Evolutionary conservation across 2,329 filamentous ascomycete genomes (phyloP), one percentile per base, ranked within the genome.

Genomic region (Clonostachys chloroleuca): DNA sequence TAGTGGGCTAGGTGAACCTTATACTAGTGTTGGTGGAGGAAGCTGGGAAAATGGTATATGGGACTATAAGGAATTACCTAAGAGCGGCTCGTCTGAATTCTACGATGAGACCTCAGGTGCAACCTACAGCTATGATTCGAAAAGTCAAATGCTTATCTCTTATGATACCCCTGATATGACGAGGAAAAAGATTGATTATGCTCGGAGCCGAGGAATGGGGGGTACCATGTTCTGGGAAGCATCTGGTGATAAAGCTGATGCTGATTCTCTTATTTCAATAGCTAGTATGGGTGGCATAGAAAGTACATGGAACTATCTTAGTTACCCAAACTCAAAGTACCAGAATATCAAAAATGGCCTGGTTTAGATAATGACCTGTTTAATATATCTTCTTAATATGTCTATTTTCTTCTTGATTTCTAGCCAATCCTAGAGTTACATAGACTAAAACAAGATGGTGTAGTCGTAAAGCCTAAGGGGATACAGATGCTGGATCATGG

Each of bases 141-240:
- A 56, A 1, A 70, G 73, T 7, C 68, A 76, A 49, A 81, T 81
- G 53, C 79, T 95, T 66, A 74, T 95, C 52, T 84, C 80, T 20
- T 95, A 88, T 61, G 83, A 87, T 59, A 89, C 78, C 2, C 77
- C 82, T 0, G 67, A 71, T 30, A 77, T 84, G 56, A 74, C 83
- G 30, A 62, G 68, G 44, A 59, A 68, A 54, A 95, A 94, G 69
- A 80, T 82, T 5, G 58, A 69, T 4, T 92, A 86, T 61, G 78
- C 91, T 55, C 74, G 77, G 63, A 58, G 66, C 44, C 72, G 75
- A 47, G 76, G 81, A 0, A 73, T 94, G 1, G 88, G 84, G 5
- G 89, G 89, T 20, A 83, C 79, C 33, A 92, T 94, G 87, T 95
- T 88, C 78, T 95, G 89, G 89, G 88, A 94, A 63, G 83, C 80